Evolutionary conservation across 2,329 filamentous ascomycete species (phyloP), one percentile per base, ranked within the genome.

Genomic region (Trichoderma breve): DNA sequence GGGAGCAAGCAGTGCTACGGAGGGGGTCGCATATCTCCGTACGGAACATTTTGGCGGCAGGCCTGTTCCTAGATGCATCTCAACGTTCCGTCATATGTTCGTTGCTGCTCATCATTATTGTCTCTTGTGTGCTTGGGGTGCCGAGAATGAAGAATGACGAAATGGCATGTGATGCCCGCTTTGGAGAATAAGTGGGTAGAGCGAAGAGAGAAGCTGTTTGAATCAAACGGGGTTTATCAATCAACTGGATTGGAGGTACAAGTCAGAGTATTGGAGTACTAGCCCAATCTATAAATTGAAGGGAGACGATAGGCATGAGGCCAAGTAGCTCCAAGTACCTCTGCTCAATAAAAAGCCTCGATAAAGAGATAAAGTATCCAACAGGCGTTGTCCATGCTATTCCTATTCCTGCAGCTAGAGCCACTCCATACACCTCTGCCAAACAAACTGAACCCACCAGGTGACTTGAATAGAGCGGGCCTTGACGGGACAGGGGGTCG

Each of bases 101-200:
- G 57, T 70, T 26, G n/a, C 61, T 53, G 32, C 63, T 43, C 55
- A 53, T 70, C 57, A 62, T 67, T 47, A 34, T 58, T 47, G 55
- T 60, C 28, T 60, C 57, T 70, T n/a, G 36, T 36, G 34, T 24
- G n/a, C 47, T 34, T 55, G 64, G 60, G 26, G 26, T 18, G 70
- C 64, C 55, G 43, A 68, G 70, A 55, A 64, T 39, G 36, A 47
- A 11, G 12, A 32, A 36, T 43, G 26, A 51, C n/a, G 39, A 62
- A 70, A 62, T 70, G 69, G 69, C 72, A 73, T 73, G 72, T 73
- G 72, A 73, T 73, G 34, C 28, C 60, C 72, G 72, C 53, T 68
- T 73, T 67, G 61, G 61, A 32, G 57, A 26, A 67, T 73, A 58
- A 26, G 28, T 34, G 47, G 26, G 26, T n/a, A 30, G 34, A 57